Base-by-base conservation (phyloP, 257 asterid species). In the Salvia rosmarinus region DNA sequence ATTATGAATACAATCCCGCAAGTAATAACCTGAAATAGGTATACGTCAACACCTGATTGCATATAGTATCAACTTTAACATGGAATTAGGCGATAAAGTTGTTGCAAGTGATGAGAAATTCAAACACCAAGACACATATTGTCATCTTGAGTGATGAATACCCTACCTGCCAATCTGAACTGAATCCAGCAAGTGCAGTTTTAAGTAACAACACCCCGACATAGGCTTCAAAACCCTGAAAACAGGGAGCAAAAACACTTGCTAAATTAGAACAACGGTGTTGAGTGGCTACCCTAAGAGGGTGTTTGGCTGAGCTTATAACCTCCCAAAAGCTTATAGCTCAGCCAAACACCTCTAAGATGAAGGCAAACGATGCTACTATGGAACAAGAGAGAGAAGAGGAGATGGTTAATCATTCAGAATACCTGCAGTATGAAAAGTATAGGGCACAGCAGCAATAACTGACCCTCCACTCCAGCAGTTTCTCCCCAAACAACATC, bases 401-500 rank as follows among this genome's bases (percentile, higher is more conserved):
- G 13, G 39, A 39, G 46, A 32, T 55, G 58, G 11, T 55, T 47
- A 12, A 61, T 44, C 47, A 10, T 19, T 46, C 61, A 34, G 43
- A 23, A 20, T 86, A 89, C 98, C 98, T 93, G 98, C 81, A 90
- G 81, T 70, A 87, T 21, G 58, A 93, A 90, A 46, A 93, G 89
- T 49, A 93, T 69, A 61, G 92, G 93, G 77, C 85, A 90, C 35
- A 93, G 77, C 71, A 89, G 67, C 84, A 87, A 80, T 75, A 93
- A 75, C 81, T 93, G 98, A 67, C 98, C 98, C 82, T 90, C 87
- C 74, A 93, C 98, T 70, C 97, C 98, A 34, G 98, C 92, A 70
- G 98, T 90, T 82, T 93, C 98, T 70, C 98, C 98, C 97, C 97
- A 90, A 63, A 93, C 98, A 75, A 93, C 96, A 71, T 93, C 98